phyloP scores from a whole-genome alignment of 345 rosid species.

The Eucalyptus sideroxylon region DNA sequence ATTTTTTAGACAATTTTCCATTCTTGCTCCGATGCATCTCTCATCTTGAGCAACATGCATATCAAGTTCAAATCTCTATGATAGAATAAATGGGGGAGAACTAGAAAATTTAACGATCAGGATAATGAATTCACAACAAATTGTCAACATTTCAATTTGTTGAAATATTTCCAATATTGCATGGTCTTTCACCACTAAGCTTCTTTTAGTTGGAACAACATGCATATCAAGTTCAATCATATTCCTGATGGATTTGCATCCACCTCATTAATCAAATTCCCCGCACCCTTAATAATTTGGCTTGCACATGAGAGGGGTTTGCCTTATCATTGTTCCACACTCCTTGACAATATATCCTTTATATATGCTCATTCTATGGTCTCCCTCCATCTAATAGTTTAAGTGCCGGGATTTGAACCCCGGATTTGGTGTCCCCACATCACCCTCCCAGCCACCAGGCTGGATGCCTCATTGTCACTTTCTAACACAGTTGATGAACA shows the following conservation, averaged over 20 bases:
- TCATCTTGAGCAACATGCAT: neutral
- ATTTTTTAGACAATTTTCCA: neutral
- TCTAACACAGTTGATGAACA: neutral
- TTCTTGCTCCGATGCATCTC: neutral
- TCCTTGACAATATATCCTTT: neutral
- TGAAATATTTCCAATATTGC: no score
- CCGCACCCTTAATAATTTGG: accelerated
- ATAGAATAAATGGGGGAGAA: neutral
- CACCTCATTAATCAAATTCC: neutral
- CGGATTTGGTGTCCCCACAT: neutral
- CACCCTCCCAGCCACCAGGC: neutral
- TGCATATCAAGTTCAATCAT: neutral
- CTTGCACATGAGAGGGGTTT: neutral
- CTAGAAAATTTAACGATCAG: neutral
- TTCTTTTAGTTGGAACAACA: no score
- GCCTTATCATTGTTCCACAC: neutral
- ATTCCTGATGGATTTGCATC: no score
- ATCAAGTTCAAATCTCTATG: neutral
- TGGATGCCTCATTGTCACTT: neutral
- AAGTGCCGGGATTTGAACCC: neutral
- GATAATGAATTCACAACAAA: neutral
- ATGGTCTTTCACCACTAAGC: no score
- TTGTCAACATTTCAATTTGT: neutral
- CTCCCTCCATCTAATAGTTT: neutral
- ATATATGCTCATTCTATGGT: neutral